phyloP scores from a whole-genome alignment of 2,329 filamentous ascomycete genomes.

The Fusarium sp. region DNA sequence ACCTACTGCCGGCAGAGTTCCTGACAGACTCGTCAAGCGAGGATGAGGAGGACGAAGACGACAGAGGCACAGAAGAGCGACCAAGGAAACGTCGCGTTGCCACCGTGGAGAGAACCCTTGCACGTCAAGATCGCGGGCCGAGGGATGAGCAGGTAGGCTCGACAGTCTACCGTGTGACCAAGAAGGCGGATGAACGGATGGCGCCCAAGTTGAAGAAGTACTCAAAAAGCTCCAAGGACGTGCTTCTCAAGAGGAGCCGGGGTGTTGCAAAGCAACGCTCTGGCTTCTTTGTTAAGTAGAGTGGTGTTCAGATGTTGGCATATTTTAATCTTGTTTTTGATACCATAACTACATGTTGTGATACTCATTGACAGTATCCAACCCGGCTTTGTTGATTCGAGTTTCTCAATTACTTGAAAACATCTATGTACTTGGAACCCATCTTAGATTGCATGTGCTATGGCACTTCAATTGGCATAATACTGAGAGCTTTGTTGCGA shows the following conservation, averaged over 20 bases:
- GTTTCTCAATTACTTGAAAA: not conserved
- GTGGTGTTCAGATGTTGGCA: not conserved
- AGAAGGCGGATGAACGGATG: conserved; percentile 58
- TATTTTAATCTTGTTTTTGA: conserved; percentile 20
- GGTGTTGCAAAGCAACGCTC: conserved; percentile 49
- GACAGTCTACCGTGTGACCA: conserved; percentile 64
- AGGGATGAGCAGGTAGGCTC: conserved; percentile 62
- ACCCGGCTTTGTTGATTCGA: not conserved
- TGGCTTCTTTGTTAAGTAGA: conserved; percentile 57
- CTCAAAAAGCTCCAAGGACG: conserved; percentile 56
- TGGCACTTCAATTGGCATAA: too few relatives aligned
- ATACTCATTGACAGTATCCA: not conserved
- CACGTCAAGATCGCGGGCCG: conserved; percentile 53
- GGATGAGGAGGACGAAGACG: conserved; percentile 50
- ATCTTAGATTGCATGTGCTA: not conserved
- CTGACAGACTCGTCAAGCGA: conserved; percentile 64
- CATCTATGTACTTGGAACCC: not conserved
- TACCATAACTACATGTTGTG: conserved; percentile 16
- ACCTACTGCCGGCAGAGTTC: conserved; percentile 64
- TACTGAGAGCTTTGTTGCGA: too few relatives aligned
- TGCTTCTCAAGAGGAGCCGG: conserved; percentile 59
- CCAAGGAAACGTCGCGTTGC: conserved; percentile 60
- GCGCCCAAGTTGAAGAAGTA: conserved; percentile 61
- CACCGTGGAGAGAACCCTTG: conserved; percentile 52
- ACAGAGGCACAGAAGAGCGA: conserved; percentile 37